Base-by-base conservation (phyloP, 345 rosid genomes). In the Rhodamnia argentea region DNA sequence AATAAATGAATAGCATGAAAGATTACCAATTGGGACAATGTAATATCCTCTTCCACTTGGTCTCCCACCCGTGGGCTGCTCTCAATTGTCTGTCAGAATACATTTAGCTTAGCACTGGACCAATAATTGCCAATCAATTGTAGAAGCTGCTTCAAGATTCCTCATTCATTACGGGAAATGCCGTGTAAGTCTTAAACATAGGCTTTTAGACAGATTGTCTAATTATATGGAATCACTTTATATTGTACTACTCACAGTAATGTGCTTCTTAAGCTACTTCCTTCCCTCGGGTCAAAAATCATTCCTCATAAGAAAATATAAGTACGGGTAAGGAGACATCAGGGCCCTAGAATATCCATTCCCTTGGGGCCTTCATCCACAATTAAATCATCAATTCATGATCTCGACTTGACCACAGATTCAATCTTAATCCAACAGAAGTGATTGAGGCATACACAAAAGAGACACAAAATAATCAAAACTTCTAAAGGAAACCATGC, bases 11-110 rank as follows among this genome's bases (percentile, higher is more conserved):
- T 37, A 83, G 54, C 85, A 85, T 44, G 85, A 82, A 59, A 75
- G 64, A 85, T 83, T 91, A 94, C 96, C 94, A 94, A 86, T 53
- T 93, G 95, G 82, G 96, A 94, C 85, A 93, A 90, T 32, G 94
- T 91, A 76, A 94, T 94, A 85, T 91, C 95, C 85, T 94, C 96
- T 52, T 91, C 94, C 88, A 84, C 93, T 82, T 87, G 87, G 90
- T 87, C 90, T 88, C 88, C 94, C 32, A 88, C 92, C 84, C 85
- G 55, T 18, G 94, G 88, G 88, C 95, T 92, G 93, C 96, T 93
- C 91, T 94, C 95, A 81, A 94, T 91, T 23, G 94, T 94, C 95
- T 94, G 85, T 23, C 50, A 74, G 60, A 54, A 16, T 7, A 83
- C 81, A 26, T 78, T 14, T 47, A 32, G 51, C 23, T 84, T 84